Evolutionary conservation across 2,329 filamentous ascomycete genomes (phyloP), one percentile per base, ranked within the genome.

Genomic region (Paracoccidioides brasiliensis): DNA sequence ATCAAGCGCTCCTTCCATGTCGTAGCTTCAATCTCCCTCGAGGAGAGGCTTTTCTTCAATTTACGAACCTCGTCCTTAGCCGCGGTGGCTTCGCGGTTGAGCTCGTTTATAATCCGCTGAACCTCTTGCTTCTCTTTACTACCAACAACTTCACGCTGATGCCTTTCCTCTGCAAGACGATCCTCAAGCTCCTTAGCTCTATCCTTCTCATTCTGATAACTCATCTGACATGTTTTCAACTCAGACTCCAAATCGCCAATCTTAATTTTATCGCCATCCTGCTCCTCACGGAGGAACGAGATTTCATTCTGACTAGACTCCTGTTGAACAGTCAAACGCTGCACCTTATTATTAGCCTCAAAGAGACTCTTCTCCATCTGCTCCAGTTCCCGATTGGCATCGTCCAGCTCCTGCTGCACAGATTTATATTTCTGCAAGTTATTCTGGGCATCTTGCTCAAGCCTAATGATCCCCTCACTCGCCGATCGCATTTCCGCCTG

Each of bases 181-280:
- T 83, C 80, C 64, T 90, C 85, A 33, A 90, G 75, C 63, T 90
- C 86, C 64, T 76, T 78, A 15, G 79, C 77, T 49, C 82, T 83
- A 58, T 96, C 90, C 69, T 85, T 86, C 69, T 95, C 90, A 53
- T 93, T 90, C 56, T 86, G 81, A n/a, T 95, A 74, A 51, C 76
- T 81, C 64, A 89, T 82, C 67, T 94, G 86, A n/a, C 83, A 80
- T 56, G 82, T 85, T 63, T 88, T 86, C 41, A 96, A 74, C 12
- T 85, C 83, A 7, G 88, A 87, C 66, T 97, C 90, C 6, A 97
- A 77, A 65, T 97, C 90, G 41, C 91, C 89, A 64, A 98, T 97
- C 71, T 90, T 90, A 68, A 98, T 95, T 78, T 98, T 98, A 75
- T 98, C 93, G 15, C 81, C 82, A 71, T 98, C 93, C 70, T 98